A percentile compares a stretch with the other conserved stretches of the same genome.
Conservation (phyloP, 139 green algal genomes). For the Auxenochlorella pyrenoidosa region DNA sequence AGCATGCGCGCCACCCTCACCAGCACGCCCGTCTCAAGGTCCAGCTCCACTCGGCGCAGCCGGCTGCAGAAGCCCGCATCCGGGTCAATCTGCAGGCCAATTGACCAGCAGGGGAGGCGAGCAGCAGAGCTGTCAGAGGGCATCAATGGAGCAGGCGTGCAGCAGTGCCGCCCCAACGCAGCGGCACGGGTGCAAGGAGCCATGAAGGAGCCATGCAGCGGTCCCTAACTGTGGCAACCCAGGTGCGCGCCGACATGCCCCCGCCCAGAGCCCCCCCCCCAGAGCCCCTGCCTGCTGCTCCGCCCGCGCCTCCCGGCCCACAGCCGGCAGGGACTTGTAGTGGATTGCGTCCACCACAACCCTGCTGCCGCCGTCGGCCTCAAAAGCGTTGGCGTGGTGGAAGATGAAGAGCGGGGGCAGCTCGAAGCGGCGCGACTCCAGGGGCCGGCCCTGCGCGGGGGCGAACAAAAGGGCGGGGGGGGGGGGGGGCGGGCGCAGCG, state of each 20-base stretch:
- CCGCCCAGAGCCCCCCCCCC: not conserved
- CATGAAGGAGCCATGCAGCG: too few relatives aligned
- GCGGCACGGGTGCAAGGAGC: too few relatives aligned
- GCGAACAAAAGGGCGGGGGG: not conserved
- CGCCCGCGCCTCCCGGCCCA: slow-evolving; percentile 39
- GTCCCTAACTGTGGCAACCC: too few relatives aligned
- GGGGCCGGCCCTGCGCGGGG: not conserved
- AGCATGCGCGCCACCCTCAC: not conserved
- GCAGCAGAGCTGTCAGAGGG: not conserved
- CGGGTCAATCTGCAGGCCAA: slow-evolving; percentile 27
- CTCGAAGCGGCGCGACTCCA: not conserved
- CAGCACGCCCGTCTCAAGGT: slow-evolving; percentile 39
- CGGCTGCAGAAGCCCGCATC: slow-evolving; percentile 58
- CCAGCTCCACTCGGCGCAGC: slow-evolving; percentile 55
- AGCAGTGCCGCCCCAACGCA: too few relatives aligned
- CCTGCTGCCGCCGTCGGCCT: slow-evolving; percentile 31
- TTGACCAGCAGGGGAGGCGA: not conserved
- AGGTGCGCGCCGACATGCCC: too few relatives aligned
- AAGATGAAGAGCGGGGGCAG: slow-evolving; percentile 72
- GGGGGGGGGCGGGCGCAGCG: too few relatives aligned
- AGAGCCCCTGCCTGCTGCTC: slow-evolving; percentile 8
- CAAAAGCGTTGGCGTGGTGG: slow-evolving; percentile 83
- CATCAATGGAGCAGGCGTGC: too few relatives aligned
- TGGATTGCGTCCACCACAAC: slow-evolving; percentile 70
- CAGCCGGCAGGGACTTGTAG: slow-evolving; percentile 55